phyloP scores from a whole-genome alignment of 2,329 filamentous ascomycete genomes.

The Paecilomyces variotii region DNA sequence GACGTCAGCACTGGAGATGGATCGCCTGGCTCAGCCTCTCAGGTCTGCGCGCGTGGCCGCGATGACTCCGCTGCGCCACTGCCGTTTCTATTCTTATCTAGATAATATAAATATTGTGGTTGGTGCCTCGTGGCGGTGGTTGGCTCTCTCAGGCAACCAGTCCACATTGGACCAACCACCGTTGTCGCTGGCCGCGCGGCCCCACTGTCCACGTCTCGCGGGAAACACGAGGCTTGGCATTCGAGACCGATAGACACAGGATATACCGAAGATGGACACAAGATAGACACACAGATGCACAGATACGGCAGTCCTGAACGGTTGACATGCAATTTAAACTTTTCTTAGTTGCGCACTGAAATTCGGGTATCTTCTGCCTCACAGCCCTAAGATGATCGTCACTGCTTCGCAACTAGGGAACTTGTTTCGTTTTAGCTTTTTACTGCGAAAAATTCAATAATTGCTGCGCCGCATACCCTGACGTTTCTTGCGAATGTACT shows the following conservation, averaged over 20 bases:
- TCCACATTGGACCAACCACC: neutral
- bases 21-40: neutral
- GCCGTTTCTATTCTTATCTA: neutral
- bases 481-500: neutral
- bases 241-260: neutral
- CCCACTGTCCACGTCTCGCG: neutral
- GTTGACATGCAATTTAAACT: neutral
- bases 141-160: neutral
- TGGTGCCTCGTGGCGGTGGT: neutral
- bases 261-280: neutral
- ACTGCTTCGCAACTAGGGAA: neutral
- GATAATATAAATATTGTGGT: neutral
- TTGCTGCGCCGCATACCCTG: neutral
- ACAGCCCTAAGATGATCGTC: neutral
- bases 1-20: neutral
- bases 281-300: neutral
- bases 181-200: neutral
- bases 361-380: neutral
- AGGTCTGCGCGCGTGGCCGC: neutral
- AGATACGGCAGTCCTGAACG: neutral
- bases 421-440: no score
- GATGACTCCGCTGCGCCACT: neutral
- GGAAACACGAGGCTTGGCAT: neutral
- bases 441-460: neutral
- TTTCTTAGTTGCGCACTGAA: neutral